Percentiles rank a stretch among this genome's conserved stretches.
Evolutionary conservation across 2,329 filamentous ascomycete species (phyloP).

Genomic region (Xylaria sp.): DNA sequence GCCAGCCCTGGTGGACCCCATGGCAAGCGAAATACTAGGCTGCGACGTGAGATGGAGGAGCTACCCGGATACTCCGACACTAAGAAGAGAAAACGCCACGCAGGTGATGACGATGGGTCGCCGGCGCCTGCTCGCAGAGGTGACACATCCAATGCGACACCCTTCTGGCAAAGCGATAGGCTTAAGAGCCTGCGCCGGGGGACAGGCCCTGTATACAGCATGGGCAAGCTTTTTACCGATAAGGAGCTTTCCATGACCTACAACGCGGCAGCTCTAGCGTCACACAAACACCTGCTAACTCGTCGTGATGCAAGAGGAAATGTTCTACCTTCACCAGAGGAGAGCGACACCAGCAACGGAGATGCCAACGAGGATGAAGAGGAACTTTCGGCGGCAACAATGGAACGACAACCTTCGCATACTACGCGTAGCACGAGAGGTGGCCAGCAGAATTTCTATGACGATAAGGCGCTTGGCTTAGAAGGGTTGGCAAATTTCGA

Average conservation of each 20-base stretch:
- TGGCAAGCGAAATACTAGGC: constrained; percentile 70
- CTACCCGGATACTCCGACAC: constrained; percentile 63
- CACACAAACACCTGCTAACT: constrained; percentile 69
- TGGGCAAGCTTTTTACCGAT: constrained; percentile 77
- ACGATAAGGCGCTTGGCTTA: constrained; percentile 68
- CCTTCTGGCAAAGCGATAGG: constrained; percentile 71
- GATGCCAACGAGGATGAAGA: constrained; percentile 62
- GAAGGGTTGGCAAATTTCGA: constrained; percentile 70
- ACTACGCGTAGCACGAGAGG: constrained; percentile 71
- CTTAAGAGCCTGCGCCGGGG: constrained; percentile 64
- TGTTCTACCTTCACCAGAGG: constrained; percentile 60
- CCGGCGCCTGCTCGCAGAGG: constrained; percentile 66
- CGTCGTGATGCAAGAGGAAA: constrained; percentile 65
- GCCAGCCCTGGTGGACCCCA: constrained; percentile 71
- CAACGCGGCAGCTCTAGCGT: constrained; percentile 69
- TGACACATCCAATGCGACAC: constrained; percentile 67
- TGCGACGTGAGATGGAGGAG: constrained; percentile 70
- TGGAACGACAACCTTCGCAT: constrained; percentile 73
- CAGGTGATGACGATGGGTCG: constrained; percentile 69
- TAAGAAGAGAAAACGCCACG: constrained; percentile 72
- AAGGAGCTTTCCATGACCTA: constrained; percentile 75
- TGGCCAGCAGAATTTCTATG: constrained; percentile 63
- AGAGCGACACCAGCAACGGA: constrained; percentile 63
- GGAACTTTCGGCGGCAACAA: constrained; percentile 62
- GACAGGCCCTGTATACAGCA: constrained; percentile 69